Conservation (phyloP, 108 stramenopile species). For the Nitzschia inconspicua region DNA sequence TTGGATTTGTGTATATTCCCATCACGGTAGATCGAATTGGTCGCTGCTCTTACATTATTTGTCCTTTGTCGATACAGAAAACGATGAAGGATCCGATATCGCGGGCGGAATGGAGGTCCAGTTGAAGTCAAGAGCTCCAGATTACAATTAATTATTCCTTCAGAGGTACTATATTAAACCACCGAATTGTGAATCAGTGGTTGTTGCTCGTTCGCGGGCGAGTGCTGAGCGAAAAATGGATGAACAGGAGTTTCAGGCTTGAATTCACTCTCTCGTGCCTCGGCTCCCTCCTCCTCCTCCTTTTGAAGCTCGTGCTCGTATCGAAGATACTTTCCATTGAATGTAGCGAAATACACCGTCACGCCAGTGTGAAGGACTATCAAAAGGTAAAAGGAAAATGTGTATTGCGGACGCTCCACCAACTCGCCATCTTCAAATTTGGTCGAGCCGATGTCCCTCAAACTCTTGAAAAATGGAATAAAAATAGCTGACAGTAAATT, state of each 20-base stretch:
- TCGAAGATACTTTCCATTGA: conserved; percentile 80
- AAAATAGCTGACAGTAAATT: conserved; percentile 80
- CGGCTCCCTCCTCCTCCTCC: conserved; percentile 36
- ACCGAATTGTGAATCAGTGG: too few species aligned
- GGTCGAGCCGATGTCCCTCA: conserved; percentile 63
- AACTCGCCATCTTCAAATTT: conserved; percentile 37
- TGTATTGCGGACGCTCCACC: conserved; percentile 66
- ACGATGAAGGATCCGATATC: too few species aligned
- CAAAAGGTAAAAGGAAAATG: conserved; percentile 81
- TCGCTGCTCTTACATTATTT: too few species aligned
- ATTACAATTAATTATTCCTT: too few species aligned
- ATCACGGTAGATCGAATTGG: too few species aligned
- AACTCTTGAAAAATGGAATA: conserved; percentile 80
- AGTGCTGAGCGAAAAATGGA: too few species aligned
- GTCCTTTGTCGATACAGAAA: too few species aligned
- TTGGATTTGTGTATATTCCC: too few species aligned
- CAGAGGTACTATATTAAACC: too few species aligned
- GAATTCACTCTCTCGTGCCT: neutral
- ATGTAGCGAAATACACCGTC: conserved; percentile 84
- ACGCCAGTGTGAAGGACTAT: conserved; percentile 72
- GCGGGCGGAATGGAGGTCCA: too few species aligned
- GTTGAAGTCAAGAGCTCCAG: too few species aligned
- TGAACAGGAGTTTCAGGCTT: neutral
- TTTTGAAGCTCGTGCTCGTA: conserved; percentile 69
- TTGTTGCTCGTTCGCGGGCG: too few species aligned